A percentile compares a stretch with the other conserved stretches of the same genome.
Conservation (phyloP, 1,284 basidiomycete species). For the Gymnopus androsaceus region DNA sequence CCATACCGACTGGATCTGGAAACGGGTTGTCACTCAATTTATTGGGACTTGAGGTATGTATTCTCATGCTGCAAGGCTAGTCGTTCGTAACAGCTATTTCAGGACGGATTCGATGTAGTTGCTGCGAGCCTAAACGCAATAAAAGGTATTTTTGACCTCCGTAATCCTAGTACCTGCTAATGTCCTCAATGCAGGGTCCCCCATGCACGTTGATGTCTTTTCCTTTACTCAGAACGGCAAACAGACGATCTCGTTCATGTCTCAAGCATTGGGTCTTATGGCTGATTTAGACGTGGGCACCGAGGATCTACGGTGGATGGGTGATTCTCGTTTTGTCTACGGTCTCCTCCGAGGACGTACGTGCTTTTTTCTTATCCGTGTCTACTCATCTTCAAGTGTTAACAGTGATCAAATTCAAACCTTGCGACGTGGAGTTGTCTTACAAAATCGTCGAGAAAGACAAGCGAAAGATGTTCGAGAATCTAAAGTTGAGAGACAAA, state of each 20-base stretch:
- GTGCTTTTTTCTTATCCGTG: slow-evolving; percentile 21
- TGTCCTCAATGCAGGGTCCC: slow-evolving; percentile 47
- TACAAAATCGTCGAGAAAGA: slow-evolving; percentile 74
- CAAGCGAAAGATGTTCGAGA: slow-evolving; percentile 70
- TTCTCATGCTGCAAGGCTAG: neutral
- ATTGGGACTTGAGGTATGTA: slow-evolving; percentile 59
- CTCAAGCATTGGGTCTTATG: slow-evolving; percentile 87
- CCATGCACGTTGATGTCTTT: slow-evolving; percentile 81
- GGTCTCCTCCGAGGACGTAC: slow-evolving; percentile 78
- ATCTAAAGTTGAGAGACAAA: slow-evolving; percentile 35
- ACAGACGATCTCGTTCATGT: slow-evolving; percentile 85
- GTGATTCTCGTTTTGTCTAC: slow-evolving; percentile 86
- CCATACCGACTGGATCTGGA: slow-evolving; percentile 87
- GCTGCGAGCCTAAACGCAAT: slow-evolving; percentile 82
- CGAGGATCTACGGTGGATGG: slow-evolving; percentile 90
- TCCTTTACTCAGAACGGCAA: slow-evolving; percentile 73
- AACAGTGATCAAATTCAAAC: slow-evolving; percentile 64
- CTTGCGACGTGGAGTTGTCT: slow-evolving; percentile 71
- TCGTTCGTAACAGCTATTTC: slow-evolving; percentile 12
- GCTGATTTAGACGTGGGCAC: slow-evolving; percentile 90
- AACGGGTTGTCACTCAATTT: slow-evolving; percentile 82
- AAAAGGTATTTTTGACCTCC: slow-evolving; percentile 61
- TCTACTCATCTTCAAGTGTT: neutral
- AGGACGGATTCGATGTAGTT: slow-evolving; percentile 76
- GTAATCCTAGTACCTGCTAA: slow-evolving; percentile 9